Base-by-base conservation (phyloP, 1,284 basidiomycete genomes). In the Ustilago tritici region DNA sequence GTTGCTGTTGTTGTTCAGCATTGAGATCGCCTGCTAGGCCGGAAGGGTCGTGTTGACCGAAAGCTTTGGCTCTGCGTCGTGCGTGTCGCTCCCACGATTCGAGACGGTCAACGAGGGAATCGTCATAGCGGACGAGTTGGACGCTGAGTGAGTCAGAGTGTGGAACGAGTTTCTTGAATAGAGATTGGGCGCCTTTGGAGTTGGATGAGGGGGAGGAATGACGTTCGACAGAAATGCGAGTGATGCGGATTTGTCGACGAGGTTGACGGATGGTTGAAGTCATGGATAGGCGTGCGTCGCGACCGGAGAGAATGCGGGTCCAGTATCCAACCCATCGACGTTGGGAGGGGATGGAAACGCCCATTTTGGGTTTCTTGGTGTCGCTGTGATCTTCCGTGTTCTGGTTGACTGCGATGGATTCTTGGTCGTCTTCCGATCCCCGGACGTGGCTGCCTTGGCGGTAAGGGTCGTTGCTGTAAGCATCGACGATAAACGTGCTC, bases 321-420 rank as follows among this genome's bases (percentile, higher is more conserved):
- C 81, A 82, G 65, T 82, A 82, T 15, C 79, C 79, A 1, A 80
- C 76, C 73, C 73, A 82, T 31, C 81, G 52, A 11, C 80, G 69
- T 47, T 82, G 81, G 11, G 64, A 70, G 0, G 79, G 68, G 47
- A 82, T 81, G 19, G 77, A 80, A 2, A 82, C 77, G n/a, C 79
- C 81, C 65, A 80, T 72, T 36, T 65, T 65, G 11, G 78, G 78
- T 23, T 65, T 54, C 41, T 60, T 65, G 12, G 61, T 61, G n/a
- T 54, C 43, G 34, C 55, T 34, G 61, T 73, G 70, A 11, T 73
- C 67, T 35, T 77, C 75, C 17, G 70, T 77, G 58, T 77, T 77
- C 31, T 73, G 70, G 19, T 70, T 70, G 49, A 77, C 32, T 0
- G 67, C 75, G 14, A 65, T 40, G 23, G 61, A 70, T 35, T 72